These are phyloP conservation scores for Prinsepia uniflora DNA, from an alignment of 306 rosid species.

Conservation along the genomic window DNA sequence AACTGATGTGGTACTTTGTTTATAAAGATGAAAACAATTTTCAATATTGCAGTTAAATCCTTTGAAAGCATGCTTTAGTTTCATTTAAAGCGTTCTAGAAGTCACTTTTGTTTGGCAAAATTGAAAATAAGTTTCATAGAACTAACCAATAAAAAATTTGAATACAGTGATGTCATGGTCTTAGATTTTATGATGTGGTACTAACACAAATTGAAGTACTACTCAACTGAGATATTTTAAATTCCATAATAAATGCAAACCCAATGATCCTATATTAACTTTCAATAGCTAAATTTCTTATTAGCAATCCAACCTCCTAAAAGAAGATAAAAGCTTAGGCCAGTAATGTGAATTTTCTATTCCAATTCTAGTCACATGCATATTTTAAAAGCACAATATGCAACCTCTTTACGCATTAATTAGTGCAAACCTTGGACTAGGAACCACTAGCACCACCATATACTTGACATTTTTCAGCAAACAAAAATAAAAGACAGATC, in stretches of 20 bases:
- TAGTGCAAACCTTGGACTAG: not conserved
- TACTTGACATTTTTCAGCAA: not conserved
- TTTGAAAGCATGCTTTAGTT: not conserved
- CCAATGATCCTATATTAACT: conserved; percentile 5
- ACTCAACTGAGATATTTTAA: not conserved
- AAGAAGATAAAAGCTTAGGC: not conserved
- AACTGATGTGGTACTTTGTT: not conserved
- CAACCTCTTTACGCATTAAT: not conserved
- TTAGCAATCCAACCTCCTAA: not conserved
- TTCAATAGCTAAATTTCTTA: not conserved
- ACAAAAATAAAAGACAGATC: not conserved
- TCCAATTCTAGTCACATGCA: not conserved
- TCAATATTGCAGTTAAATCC: not conserved
- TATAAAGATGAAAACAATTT: not conserved
- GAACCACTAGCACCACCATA: not conserved
- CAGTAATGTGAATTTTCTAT: not conserved
- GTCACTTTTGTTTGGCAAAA: not conserved
- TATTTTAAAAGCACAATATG: not conserved
- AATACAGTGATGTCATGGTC: not conserved
- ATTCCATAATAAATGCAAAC: conserved; percentile 8
- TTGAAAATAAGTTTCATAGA: not conserved
- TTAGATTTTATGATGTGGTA: not conserved
- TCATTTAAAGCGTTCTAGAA: not conserved
- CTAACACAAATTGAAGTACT: not conserved
- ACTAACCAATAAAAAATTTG: not conserved